phyloP scores from a whole-genome alignment of 495 filamentous ascomycete species.

The Xylona heveae region DNA sequence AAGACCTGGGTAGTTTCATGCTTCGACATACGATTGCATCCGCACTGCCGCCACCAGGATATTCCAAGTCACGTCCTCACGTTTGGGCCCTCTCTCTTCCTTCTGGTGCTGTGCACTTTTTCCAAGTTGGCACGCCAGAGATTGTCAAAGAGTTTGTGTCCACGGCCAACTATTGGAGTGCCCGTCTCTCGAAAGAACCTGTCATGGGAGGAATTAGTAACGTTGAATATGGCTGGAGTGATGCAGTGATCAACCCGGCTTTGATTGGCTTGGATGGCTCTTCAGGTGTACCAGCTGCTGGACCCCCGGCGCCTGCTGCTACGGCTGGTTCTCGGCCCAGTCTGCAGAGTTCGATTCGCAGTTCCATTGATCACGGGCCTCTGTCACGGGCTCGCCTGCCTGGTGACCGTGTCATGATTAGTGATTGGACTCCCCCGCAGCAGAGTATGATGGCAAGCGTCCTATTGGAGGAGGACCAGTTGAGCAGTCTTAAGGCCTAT shows the following conservation, averaged over 20 bases:
- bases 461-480: constrained; percentile 56
- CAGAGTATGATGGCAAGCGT: constrained; percentile 73
- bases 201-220: constrained; percentile 85
- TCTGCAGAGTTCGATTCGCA: constrained; percentile 50
- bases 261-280: no score
- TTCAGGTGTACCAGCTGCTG: constrained; percentile 18
- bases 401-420: constrained; percentile 66
- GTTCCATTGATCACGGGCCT: constrained; percentile 43
- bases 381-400: constrained; percentile 49
- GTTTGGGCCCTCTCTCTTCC: constrained; percentile 93
- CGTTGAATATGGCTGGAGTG: constrained; percentile 94
- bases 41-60: constrained; percentile 72
- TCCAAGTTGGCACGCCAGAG: constrained; percentile 89
- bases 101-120: constrained; percentile 84
- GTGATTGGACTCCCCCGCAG: constrained; percentile 83
- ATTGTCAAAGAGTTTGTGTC: constrained; percentile 87
- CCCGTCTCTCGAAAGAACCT: constrained; percentile 79
- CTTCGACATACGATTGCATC: constrained; percentile 86
- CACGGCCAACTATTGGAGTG: constrained; percentile 96
- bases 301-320: constrained; percentile 8
- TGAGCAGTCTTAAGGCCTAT: constrained; percentile 30
- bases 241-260: constrained; percentile 61
- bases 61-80: constrained; percentile 66
- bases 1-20: constrained; percentile 38
- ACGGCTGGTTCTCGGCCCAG: constrained; percentile 28